A percentile compares a stretch with the other conserved stretches of the same genome.
Conservation (phyloP, 345 rosid species). For the Pistacia atlantica region DNA sequence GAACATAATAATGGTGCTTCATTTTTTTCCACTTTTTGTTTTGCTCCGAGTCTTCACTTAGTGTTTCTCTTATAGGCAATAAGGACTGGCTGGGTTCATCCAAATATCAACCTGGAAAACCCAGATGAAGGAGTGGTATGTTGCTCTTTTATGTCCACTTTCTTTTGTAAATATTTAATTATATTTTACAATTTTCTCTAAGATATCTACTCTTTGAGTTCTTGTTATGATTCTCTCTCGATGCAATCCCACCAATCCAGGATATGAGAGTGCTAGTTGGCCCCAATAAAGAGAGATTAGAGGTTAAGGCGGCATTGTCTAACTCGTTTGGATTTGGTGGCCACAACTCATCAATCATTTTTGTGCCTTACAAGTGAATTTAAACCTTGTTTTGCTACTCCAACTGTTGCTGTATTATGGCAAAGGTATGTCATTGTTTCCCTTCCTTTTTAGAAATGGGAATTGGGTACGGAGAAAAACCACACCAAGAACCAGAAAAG, state of each 20-base stretch:
- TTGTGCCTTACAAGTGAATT: constrained; percentile 80
- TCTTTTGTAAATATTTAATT: background rate
- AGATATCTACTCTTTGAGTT: background rate
- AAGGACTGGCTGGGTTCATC: constrained; percentile 94
- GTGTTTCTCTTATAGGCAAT: constrained; percentile 60
- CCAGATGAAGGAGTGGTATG: constrained; percentile 85
- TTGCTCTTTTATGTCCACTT: constrained; percentile 12
- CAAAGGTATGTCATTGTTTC: constrained; percentile 1
- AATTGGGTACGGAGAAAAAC: background rate
- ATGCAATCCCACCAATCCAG: constrained; percentile 39
- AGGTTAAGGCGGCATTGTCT: constrained; percentile 82
- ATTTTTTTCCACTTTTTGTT: background rate
- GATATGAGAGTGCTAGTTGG: constrained; percentile 73
- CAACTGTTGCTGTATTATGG: constrained; percentile 2
- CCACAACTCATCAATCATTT: constrained; percentile 93
- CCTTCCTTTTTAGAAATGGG: background rate
- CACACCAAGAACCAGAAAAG: no score
- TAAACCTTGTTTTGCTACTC: constrained; percentile 11
- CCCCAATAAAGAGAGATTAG: constrained; percentile 77
- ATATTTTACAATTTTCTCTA: background rate
- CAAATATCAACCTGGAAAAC: constrained; percentile 84
- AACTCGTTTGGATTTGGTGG: constrained; percentile 97
- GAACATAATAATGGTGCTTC: background rate
- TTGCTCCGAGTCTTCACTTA: constrained; percentile 4
- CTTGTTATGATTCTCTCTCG: background rate